Evolutionary conservation across 2,329 filamentous ascomycete species (phyloP).

Genomic region (Ophiostoma sp.): DNA sequence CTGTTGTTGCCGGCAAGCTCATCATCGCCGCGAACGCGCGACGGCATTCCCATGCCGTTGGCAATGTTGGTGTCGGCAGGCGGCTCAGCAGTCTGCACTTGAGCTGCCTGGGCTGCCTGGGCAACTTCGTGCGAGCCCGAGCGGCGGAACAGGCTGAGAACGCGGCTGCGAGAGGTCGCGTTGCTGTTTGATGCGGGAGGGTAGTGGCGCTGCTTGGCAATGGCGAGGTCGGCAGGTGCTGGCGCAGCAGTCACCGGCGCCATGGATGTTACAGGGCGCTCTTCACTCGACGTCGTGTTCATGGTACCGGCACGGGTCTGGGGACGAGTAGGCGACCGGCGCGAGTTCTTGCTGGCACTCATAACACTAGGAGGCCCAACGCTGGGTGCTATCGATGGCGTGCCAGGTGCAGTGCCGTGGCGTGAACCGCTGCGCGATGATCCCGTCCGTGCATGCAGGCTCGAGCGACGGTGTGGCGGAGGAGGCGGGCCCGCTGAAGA

Average conservation of each 20-base stretch:
- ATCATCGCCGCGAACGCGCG: constrained; percentile 42
- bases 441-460: constrained; percentile 46
- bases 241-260: constrained; percentile 19
- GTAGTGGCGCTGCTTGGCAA: constrained; percentile 41
- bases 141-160: constrained; percentile 49
- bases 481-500: constrained; percentile 38
- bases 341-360: constrained; percentile 26
- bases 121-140: constrained; percentile 38
- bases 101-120: constrained; percentile 23
- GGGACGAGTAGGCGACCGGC: constrained; percentile 28
- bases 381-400: constrained; percentile 25
- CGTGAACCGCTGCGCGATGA: constrained; percentile 25
- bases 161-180: constrained; percentile 38
- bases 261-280: neutral
- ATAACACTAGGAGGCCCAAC: neutral
- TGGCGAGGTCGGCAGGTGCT: constrained; percentile 16
- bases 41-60: constrained; percentile 38
- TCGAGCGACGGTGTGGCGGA: constrained; percentile 50
- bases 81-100: constrained; percentile 28
- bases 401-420: constrained; percentile 24
- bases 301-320: constrained; percentile 22
- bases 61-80: constrained; percentile 28
- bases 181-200: constrained; percentile 45
- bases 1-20: constrained; percentile 11
- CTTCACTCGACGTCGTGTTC: neutral